These are phyloP conservation scores for Gaeumannomyces tritici DNA, from an alignment of 2,329 filamentous ascomycete species.

Conservation along the genomic window DNA sequence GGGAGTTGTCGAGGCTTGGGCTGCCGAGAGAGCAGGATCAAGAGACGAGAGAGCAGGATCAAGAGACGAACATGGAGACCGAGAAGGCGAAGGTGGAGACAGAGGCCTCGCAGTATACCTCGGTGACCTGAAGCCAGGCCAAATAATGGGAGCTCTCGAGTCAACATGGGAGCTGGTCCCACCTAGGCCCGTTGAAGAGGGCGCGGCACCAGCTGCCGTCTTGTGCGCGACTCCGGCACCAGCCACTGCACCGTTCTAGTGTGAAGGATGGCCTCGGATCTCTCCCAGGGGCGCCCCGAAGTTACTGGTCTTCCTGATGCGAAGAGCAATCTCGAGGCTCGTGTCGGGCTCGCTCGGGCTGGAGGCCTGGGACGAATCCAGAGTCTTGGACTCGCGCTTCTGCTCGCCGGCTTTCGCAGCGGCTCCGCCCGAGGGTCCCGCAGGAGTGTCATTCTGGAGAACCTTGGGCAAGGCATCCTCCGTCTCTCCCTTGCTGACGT, in stretches of 20 bases:
- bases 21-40: not conserved
- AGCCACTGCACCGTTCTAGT: not conserved
- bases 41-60: not conserved
- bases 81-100: too few species aligned
- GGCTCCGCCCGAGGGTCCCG: not conserved
- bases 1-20: not conserved
- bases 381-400: conserved; percentile 9
- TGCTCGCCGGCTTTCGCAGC: not conserved
- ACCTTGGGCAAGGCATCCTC: conserved; percentile 35
- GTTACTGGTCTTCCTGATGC: conserved; percentile 33
- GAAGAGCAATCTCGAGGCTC: conserved; percentile 34
- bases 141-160: too few species aligned
- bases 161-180: not conserved
- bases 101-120: too few species aligned
- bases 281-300: conserved; percentile 36
- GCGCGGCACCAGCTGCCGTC: not conserved
- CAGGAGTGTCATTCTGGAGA: conserved; percentile 15
- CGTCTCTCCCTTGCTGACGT: conserved; percentile 24
- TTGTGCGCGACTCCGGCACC: not conserved
- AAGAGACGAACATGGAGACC: not conserved
- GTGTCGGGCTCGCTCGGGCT: conserved; percentile 17
- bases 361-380: not conserved
- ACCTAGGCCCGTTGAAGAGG: not conserved
- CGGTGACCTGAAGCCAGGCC: too few species aligned
- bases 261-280: not conserved